Percentiles rank a stretch among this genome's conserved stretches.
These are phyloP conservation scores for cucumber (Cucumis sativus) DNA, from an alignment of 306 rosid genomes.

Conservation along the genomic window DNA sequence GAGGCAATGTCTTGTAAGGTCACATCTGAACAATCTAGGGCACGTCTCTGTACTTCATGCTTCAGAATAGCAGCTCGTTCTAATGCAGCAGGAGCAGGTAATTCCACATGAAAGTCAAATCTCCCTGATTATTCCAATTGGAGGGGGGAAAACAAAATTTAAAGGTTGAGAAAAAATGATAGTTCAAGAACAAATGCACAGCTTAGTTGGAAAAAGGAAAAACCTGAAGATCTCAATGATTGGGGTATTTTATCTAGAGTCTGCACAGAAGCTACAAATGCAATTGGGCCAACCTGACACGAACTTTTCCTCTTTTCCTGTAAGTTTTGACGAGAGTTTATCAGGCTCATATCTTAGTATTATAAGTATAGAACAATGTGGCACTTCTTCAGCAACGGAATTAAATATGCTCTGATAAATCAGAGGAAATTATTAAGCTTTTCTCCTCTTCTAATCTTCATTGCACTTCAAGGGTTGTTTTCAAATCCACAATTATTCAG, in stretches of 20 bases:
- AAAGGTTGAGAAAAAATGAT: constrained; percentile 9
- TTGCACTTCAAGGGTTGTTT: too few relatives aligned
- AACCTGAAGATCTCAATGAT: constrained; percentile 86
- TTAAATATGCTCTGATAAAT: background rate
- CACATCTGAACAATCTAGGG: constrained; percentile 58
- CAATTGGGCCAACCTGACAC: constrained; percentile 80
- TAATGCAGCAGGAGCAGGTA: constrained; percentile 82
- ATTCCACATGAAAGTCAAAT: constrained; percentile 78
- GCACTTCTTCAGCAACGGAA: background rate
- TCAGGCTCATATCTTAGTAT: background rate
- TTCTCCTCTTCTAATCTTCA: too few relatives aligned
- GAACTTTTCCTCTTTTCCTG: constrained; percentile 15
- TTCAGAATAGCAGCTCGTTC: constrained; percentile 79
- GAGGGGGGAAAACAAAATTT: background rate
- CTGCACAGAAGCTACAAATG: constrained; percentile 34
- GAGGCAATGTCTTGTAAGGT: constrained; percentile 63
- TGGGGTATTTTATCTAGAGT: constrained; percentile 66
- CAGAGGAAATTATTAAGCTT: background rate
- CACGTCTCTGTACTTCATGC: constrained; percentile 72
- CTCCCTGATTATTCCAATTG: constrained; percentile 37
- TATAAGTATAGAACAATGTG: background rate
- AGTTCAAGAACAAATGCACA: background rate
- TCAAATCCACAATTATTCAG: too few relatives aligned
- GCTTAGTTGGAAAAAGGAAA: constrained; percentile 11
- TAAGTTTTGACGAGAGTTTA: background rate